These are phyloP conservation scores for Fraxinus floribunda DNA, from an alignment of 305 asterid species.

Conservation along the genomic window DNA sequence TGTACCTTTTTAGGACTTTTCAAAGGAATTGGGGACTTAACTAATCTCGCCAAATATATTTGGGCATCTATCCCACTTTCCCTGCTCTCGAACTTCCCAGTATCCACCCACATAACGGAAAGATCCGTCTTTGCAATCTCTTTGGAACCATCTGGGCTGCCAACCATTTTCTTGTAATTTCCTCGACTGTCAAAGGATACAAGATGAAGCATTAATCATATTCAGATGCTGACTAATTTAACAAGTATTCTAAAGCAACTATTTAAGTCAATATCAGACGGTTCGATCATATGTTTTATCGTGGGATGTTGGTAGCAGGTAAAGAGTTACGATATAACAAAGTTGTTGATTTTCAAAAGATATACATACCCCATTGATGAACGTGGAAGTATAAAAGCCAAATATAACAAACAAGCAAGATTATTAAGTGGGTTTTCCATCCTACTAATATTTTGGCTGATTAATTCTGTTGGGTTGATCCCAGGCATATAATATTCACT, in stretches of 20 bases:
- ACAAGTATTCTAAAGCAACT: neutral
- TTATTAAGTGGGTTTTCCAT: neutral
- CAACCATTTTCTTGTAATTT: slow-evolving; percentile 94
- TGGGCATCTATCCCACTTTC: slow-evolving; percentile 77
- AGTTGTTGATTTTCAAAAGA: neutral
- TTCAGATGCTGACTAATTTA: neutral
- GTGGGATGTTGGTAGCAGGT: neutral
- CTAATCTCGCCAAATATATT: slow-evolving; percentile 70
- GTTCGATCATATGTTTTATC: neutral
- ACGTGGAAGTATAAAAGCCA: neutral
- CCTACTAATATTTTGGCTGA: neutral
- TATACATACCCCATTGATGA: neutral
- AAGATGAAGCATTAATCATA: neutral
- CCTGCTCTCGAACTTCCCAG: slow-evolving; percentile 80
- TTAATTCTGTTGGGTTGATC: neutral
- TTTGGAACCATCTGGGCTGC: slow-evolving; percentile 82
- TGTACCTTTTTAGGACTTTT: slow-evolving; percentile 40
- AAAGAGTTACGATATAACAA: neutral
- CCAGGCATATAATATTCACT: neutral
- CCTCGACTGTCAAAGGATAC: slow-evolving; percentile 57
- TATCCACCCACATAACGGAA: slow-evolving; percentile 69
- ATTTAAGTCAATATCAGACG: neutral
- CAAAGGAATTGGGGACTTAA: slow-evolving; percentile 44
- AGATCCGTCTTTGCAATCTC: slow-evolving; percentile 59
- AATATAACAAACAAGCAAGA: neutral